Conservation (phyloP, 371 early-diverging fungal genomes). For the Rhizopus microsporus region DNA sequence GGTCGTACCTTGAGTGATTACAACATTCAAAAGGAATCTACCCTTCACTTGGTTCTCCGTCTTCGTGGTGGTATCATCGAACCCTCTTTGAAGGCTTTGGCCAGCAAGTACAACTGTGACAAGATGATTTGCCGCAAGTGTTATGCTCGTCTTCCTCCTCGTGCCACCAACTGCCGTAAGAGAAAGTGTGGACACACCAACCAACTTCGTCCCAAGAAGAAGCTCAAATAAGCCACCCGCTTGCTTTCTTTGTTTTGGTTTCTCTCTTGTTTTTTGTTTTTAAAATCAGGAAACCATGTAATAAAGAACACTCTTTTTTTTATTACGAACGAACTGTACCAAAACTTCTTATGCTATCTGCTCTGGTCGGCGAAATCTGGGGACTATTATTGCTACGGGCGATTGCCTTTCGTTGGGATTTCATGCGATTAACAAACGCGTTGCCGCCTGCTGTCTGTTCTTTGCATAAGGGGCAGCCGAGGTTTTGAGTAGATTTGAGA, state of each 20-base stretch:
- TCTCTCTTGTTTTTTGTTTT: conserved; percentile 2
- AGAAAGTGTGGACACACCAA: conserved; percentile 98
- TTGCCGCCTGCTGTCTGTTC: conserved; percentile 58
- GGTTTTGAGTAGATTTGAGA: conserved; percentile 49
- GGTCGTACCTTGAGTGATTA: conserved; percentile 84
- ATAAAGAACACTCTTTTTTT: conserved; percentile 1
- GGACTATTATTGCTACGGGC: background rate
- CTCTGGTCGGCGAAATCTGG: conserved; percentile 20
- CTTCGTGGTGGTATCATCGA: conserved; percentile 97
- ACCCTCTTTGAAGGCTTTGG: conserved; percentile 93
- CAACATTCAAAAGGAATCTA: conserved; percentile 93
- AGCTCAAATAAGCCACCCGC: conserved; percentile 38
- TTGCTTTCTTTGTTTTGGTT: background rate
- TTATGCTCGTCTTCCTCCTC: conserved; percentile 97
- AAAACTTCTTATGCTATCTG: conserved; percentile 42
- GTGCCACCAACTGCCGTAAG: conserved; percentile 99
- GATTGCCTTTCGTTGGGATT: conserved; percentile 29
- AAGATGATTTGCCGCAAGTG: conserved; percentile 99
- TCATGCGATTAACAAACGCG: conserved; percentile 54
- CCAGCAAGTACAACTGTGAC: conserved; percentile 98
- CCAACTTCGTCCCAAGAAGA: conserved; percentile 98
- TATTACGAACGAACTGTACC: conserved; percentile 35
- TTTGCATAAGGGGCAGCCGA: conserved; percentile 58
- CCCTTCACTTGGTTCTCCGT: conserved; percentile 96
- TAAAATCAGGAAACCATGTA: conserved; percentile 7